A percentile compares a stretch with the other conserved stretches of the same genome.
Evolutionary conservation across 2,329 filamentous ascomycete genomes (phyloP).

Genomic region (Drechslerella coelobrocha): DNA sequence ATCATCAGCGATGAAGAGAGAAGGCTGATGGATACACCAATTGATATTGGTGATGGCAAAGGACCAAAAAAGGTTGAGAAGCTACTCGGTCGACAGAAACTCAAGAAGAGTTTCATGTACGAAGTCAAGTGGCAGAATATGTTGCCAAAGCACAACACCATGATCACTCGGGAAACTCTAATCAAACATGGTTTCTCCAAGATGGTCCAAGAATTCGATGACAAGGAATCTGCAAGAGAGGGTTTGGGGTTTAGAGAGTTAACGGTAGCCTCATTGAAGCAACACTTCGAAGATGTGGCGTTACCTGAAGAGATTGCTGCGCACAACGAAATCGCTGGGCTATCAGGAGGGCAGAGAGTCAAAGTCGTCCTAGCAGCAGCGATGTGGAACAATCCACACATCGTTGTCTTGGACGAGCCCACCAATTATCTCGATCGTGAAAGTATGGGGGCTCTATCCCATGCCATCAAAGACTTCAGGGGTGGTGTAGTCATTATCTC

Average conservation of each 20-base stretch:
- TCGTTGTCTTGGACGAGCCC: conserved; percentile 96
- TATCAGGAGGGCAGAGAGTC: conserved; percentile 97
- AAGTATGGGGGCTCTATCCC: conserved; percentile 93
- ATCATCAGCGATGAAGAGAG: conserved; percentile 83
- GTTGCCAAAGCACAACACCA: conserved; percentile 90
- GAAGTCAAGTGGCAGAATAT: conserved; percentile 88
- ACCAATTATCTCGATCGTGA: conserved; percentile 99
- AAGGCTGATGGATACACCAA: conserved; percentile 86
- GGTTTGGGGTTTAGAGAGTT: conserved; percentile 94
- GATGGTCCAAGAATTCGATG: conserved; percentile 95
- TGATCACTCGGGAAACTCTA: conserved; percentile 91
- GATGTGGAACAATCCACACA: conserved; percentile 99
- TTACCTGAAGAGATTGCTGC: conserved; percentile 97
- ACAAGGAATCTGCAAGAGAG: conserved; percentile 97
- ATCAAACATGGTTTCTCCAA: conserved; percentile 86
- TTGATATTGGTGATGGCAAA: conserved; percentile 84
- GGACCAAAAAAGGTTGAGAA: conserved; percentile 79
- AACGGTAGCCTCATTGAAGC: conserved; percentile 89
- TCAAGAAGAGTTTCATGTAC: conserved; percentile 98
- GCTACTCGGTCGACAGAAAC: conserved; percentile 95
- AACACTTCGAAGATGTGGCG: conserved; percentile 97
- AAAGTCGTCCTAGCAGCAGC: conserved; percentile 96
- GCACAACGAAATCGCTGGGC: conserved; percentile 95
- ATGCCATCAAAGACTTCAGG: conserved; percentile 97
- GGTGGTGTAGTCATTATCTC: conserved; percentile 99